phyloP scores from a whole-genome alignment of 805 yeast genomes.

The Lipomyces japonicus region DNA sequence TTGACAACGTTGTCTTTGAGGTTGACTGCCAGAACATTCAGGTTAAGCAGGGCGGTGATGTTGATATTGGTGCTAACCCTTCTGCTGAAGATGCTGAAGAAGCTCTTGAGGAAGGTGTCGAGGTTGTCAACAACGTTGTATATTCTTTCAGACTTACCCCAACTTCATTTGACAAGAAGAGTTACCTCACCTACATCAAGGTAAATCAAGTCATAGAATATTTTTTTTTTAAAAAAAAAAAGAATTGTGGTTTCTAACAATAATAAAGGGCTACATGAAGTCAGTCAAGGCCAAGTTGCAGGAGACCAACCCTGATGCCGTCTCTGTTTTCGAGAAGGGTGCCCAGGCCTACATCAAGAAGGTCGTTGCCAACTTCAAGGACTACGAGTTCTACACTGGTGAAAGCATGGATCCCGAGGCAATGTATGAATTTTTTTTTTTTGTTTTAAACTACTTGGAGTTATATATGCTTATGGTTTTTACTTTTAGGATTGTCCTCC shows the following conservation, averaged over 20 bases:
- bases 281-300: conserved; percentile 80
- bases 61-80: conserved; percentile 99
- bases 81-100: conserved; percentile 92
- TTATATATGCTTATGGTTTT: background rate
- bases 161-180: conserved; percentile 96
- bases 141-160: conserved; percentile 97
- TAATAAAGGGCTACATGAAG: conserved; percentile 82
- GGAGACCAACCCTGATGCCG: conserved; percentile 83
- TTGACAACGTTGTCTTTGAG: conserved; percentile 90
- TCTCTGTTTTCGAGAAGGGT: conserved; percentile 92
- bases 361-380: conserved; percentile 90
- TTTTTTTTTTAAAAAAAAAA: background rate
- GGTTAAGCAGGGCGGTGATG: conserved; percentile 78
- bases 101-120: conserved; percentile 75
- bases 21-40: conserved; percentile 93
- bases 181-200: conserved; percentile 93
- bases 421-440: conserved; percentile 46
- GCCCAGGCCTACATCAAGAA: conserved; percentile 95
- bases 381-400: conserved; percentile 99
- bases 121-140: conserved; percentile 96
- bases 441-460: too few relatives aligned
- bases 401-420: conserved; percentile 99
- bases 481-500: conserved; percentile 58
- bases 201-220: background rate
- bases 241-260: background rate